Percentiles rank a stretch among this genome's conserved stretches.
Conservation (phyloP, 2,329 filamentous ascomycete genomes). For the Podosphaera leucotricha region DNA sequence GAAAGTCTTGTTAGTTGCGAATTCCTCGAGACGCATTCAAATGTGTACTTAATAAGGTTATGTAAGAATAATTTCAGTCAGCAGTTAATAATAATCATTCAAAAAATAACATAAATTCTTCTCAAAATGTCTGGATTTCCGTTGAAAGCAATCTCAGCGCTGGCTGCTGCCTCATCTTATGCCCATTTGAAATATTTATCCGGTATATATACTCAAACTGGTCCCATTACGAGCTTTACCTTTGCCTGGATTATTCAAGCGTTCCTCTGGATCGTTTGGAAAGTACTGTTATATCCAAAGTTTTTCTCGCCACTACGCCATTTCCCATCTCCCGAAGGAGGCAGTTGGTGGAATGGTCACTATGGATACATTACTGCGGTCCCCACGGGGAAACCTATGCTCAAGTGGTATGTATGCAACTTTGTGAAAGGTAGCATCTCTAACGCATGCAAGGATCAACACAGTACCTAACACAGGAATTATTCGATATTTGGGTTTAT, state of each 20-base stretch:
- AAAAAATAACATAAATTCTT: background rate
- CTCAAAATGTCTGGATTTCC: slow-evolving; percentile 8
- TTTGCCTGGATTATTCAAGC: slow-evolving; percentile 19
- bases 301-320: slow-evolving; percentile 33
- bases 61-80: too few relatives aligned
- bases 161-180: slow-evolving; percentile 9
- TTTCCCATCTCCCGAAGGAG: slow-evolving; percentile 25
- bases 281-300: slow-evolving; percentile 29
- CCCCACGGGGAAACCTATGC: slow-evolving; percentile 18
- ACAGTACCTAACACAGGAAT: slow-evolving; percentile 42
- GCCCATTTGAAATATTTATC: slow-evolving; percentile 8
- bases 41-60: too few relatives aligned
- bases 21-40: too few relatives aligned
- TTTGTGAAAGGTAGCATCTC: background rate
- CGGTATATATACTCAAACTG: slow-evolving; percentile 8
- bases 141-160: slow-evolving; percentile 8
- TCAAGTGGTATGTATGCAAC: slow-evolving; percentile 15
- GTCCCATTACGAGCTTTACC: slow-evolving; percentile 18
- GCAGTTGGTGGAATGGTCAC: slow-evolving; percentile 24
- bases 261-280: slow-evolving; percentile 18
- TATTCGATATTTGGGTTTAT: slow-evolving; percentile 38
- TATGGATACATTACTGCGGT: slow-evolving; percentile 17
- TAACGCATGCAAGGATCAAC: slow-evolving; percentile 22
- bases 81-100: too few relatives aligned
- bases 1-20: too few relatives aligned